Evolutionary conservation across 768 basidiomycete genomes (phyloP).

Genomic region (Tricholoma saponaceum): DNA sequence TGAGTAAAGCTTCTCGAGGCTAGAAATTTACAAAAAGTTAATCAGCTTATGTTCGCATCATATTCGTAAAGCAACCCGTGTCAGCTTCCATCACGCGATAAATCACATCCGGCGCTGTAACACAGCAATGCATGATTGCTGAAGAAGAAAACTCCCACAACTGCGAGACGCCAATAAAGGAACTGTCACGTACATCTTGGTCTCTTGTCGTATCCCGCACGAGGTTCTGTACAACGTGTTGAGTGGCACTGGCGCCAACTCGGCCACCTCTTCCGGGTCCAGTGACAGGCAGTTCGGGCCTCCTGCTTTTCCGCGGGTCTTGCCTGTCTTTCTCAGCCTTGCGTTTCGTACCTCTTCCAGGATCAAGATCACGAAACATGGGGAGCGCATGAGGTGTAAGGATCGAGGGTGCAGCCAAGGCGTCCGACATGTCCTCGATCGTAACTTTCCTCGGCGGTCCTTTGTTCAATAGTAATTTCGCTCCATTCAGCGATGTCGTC

Average conservation of each 20-base stretch:
- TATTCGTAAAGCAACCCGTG: constrained; percentile 14
- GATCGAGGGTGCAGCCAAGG: constrained; percentile 81
- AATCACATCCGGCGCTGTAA: constrained; percentile 1
- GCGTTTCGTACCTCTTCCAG: constrained; percentile 74
- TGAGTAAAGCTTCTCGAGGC: constrained; percentile 97
- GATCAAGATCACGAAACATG: constrained; percentile 84
- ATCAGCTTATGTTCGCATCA: constrained; percentile 9
- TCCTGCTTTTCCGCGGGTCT: constrained; percentile 88
- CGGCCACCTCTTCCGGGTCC: constrained; percentile 93
- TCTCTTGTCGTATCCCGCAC: constrained; percentile 88
- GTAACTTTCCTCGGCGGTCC: constrained; percentile 80
- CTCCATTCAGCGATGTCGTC: constrained; percentile 83
- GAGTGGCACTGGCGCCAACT: constrained; percentile 95
- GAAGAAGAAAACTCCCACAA: constrained; percentile 6
- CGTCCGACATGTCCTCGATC: constrained; percentile 86
- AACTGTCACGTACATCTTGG: constrained; percentile 79
- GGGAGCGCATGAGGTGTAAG: constrained; percentile 89
- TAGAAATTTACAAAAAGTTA: constrained; percentile 31
- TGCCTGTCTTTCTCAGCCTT: constrained; percentile 85
- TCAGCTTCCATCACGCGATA: constrained; percentile 25
- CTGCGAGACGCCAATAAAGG: not conserved
- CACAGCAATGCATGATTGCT: constrained; percentile 3
- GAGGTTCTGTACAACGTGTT: constrained; percentile 93
- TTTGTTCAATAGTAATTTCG: constrained; percentile 83
- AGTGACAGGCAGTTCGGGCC: constrained; percentile 89